A percentile compares a stretch with the other conserved stretches of the same genome.
These are phyloP conservation scores for Carex kokanica DNA, from an alignment of 176 grass and related monocot species.

Conservation along the genomic window DNA sequence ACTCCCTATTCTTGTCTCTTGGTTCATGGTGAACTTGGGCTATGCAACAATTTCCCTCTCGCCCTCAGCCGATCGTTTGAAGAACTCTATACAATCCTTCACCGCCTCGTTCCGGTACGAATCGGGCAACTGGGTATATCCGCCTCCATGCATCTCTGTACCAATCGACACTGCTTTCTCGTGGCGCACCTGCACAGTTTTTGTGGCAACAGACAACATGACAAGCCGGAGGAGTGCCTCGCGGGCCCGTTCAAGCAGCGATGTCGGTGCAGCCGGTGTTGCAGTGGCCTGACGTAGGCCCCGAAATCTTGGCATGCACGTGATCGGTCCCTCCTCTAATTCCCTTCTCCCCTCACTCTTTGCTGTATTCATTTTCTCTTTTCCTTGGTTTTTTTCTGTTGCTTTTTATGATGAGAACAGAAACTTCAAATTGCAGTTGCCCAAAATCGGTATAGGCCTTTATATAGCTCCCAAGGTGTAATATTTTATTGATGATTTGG, in stretches of 20 bases:
- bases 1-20: background rate
- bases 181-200: constrained; percentile 25
- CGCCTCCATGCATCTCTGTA: background rate
- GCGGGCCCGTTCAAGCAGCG: constrained; percentile 59
- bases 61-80: constrained; percentile 56
- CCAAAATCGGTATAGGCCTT: background rate
- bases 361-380: background rate
- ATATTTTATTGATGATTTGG: background rate
- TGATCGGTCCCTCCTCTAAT: constrained; percentile 10
- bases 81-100: constrained; percentile 77
- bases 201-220: constrained; percentile 60
- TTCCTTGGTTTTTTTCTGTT: background rate
- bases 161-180: constrained; percentile 30
- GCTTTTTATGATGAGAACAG: background rate
- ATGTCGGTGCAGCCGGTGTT: constrained; percentile 39
- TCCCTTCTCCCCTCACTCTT: constrained; percentile 17
- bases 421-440: background rate
- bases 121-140: constrained; percentile 40
- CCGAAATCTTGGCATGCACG: constrained; percentile 59
- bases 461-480: constrained; percentile 9
- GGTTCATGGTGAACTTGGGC: background rate
- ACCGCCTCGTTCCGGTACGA: constrained; percentile 54
- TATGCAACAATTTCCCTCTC: constrained; percentile 41
- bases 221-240: constrained; percentile 61
- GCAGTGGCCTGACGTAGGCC: constrained; percentile 35